Percentiles rank a stretch among this genome's conserved stretches.
Evolutionary conservation across 495 filamentous ascomycete species (phyloP).

Genomic region (Lepraria neglecta): DNA sequence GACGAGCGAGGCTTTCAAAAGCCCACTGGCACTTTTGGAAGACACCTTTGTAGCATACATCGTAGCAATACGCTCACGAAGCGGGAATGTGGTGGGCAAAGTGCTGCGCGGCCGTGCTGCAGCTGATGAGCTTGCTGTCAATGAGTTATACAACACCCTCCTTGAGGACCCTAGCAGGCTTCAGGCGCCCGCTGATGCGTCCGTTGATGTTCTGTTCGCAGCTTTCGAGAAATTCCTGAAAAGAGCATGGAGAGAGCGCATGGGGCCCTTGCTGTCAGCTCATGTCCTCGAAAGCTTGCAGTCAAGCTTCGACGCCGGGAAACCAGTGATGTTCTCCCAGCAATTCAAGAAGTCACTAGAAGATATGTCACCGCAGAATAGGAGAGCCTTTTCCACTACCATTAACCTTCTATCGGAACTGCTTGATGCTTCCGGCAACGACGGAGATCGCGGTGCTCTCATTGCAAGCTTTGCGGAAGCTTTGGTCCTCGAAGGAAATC

Average conservation of each 20-base stretch:
- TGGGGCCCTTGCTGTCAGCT: conserved; percentile 70
- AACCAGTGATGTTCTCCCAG: conserved; percentile 64
- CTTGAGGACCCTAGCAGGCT: conserved; percentile 72
- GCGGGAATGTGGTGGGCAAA: conserved; percentile 76
- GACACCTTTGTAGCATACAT: conserved; percentile 82
- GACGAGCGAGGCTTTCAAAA: conserved; percentile 28
- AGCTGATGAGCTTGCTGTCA: conserved; percentile 72
- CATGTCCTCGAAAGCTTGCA: conserved; percentile 63
- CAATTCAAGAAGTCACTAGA: conserved; percentile 69
- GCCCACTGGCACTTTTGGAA: conserved; percentile 54
- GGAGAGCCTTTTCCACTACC: conserved; percentile 75
- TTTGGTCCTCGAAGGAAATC: conserved; percentile 66
- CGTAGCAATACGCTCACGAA: conserved; percentile 69
- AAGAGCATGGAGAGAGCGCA: conserved; percentile 80
- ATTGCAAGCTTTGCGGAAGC: conserved; percentile 88
- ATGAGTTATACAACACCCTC: conserved; percentile 85
- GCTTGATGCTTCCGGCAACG: conserved; percentile 88
- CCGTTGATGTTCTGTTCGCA: conserved; percentile 83
- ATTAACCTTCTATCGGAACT: conserved; percentile 83
- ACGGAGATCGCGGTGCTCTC: conserved; percentile 83
- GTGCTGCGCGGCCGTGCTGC: conserved; percentile 61
- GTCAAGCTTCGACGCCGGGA: conserved; percentile 45
- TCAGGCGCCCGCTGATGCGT: conserved; percentile 64
- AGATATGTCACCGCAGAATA: conserved; percentile 87
- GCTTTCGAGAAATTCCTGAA: conserved; percentile 92